A percentile compares a stretch with the other conserved stretches of the same genome.
Evolutionary conservation across 257 asterid genomes (phyloP).

Genomic region (Mitragyna speciosa): DNA sequence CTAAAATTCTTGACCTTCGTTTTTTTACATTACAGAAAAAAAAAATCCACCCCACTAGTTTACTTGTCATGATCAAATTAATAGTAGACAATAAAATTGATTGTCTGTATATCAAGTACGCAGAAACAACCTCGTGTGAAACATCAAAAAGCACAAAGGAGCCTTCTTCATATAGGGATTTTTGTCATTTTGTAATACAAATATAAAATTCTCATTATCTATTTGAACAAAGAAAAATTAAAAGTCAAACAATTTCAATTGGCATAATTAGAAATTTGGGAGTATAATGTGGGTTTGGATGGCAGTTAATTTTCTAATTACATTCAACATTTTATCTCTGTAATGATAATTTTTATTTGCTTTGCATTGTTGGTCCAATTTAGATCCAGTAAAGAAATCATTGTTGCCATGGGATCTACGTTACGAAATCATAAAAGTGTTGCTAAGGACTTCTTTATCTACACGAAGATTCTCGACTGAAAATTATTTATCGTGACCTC

Average conservation of each 20-base stretch:
- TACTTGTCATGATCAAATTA: neutral
- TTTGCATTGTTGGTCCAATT: neutral
- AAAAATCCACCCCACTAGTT: no score
- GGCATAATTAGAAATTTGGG: no score
- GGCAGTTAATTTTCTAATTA: no score
- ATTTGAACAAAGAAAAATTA: no score
- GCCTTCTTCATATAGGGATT: neutral
- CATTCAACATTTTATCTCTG: no score
- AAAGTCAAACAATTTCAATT: no score
- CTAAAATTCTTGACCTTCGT: neutral
- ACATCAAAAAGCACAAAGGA: neutral
- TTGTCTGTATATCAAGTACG: no score
- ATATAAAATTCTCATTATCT: no score
- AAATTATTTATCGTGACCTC: conserved; percentile 49
- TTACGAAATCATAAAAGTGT: conserved; percentile 45
- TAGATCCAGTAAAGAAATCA: conserved; percentile 15
- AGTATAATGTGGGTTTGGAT: no score
- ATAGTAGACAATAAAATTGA: neutral
- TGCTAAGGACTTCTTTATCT: conserved; percentile 45
- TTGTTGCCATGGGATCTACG: conserved; percentile 44
- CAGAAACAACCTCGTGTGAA: no score
- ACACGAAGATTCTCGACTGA: conserved; percentile 47
- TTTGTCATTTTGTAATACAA: neutral
- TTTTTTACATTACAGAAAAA: neutral
- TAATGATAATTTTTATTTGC: no score